These are phyloP conservation scores for Westerdykella aurantiaca DNA, from an alignment of 2,329 filamentous ascomycete species.

Conservation along the genomic window DNA sequence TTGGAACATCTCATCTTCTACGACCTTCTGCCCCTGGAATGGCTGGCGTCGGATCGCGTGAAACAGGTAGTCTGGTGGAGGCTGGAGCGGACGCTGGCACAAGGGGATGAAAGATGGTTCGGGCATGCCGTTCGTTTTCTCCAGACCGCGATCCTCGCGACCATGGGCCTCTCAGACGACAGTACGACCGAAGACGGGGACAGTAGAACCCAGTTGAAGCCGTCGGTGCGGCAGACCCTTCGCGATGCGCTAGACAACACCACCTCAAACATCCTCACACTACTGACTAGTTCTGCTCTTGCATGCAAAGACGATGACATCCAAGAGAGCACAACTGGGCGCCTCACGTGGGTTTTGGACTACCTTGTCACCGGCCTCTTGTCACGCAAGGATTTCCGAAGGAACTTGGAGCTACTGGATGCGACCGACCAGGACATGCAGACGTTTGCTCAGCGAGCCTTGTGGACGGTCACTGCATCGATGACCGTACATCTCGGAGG, in stretches of 20 bases:
- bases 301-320: not conserved
- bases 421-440: conserved; percentile 21
- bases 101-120: conserved; percentile 21
- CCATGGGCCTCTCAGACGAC: conserved; percentile 25
- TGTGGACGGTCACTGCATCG: conserved; percentile 22
- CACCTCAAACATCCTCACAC: conserved; percentile 30
- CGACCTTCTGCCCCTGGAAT: conserved; percentile 33
- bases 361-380: conserved; percentile 19
- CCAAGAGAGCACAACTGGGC: conserved; percentile 5
- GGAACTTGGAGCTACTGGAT: conserved; percentile 19
- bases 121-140: conserved; percentile 25
- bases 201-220: conserved; percentile 16
- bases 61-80: conserved; percentile 30
- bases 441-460: conserved; percentile 25
- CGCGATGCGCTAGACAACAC: conserved; percentile 33
- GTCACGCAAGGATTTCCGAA: conserved; percentile 17
- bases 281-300: conserved; percentile 30
- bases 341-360: conserved; percentile 22
- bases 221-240: conserved; percentile 21
- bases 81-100: conserved; percentile 27
- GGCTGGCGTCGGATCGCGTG: conserved; percentile 35
- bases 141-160: conserved; percentile 23
- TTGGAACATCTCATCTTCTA: conserved; percentile 31
- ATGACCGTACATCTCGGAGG: conserved; percentile 21
- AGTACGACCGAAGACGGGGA: conserved; percentile 16